phyloP scores from a whole-genome alignment of 805 yeast genomes.

The Schwanniomyces yamadae region DNA sequence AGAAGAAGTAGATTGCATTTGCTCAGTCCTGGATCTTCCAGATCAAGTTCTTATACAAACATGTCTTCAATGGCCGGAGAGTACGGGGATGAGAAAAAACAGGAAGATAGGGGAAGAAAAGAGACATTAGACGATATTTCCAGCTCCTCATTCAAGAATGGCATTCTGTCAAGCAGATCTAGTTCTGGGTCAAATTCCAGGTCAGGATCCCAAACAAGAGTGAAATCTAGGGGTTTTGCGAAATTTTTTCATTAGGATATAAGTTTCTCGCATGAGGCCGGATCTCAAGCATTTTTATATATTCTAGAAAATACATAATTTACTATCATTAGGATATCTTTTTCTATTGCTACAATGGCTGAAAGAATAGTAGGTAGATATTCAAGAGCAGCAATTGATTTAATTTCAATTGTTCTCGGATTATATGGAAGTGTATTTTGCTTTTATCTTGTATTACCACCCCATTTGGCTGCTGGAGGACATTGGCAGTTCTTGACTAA shows the following conservation, averaged over 20 bases:
- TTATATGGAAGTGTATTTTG: conserved; percentile 24
- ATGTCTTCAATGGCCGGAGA: conserved; percentile 7
- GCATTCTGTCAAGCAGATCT: conserved; percentile 12
- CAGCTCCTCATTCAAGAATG: neutral
- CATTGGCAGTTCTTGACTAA: conserved; percentile 73
- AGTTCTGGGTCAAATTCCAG: conserved; percentile 20
- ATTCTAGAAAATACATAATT: too few species aligned
- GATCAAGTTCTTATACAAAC: conserved; percentile 18
- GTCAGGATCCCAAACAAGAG: conserved; percentile 14
- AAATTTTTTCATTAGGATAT: conserved; percentile 6
- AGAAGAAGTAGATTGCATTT: conserved; percentile 12
- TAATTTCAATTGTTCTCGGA: conserved; percentile 27
- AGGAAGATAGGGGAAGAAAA: conserved; percentile 19
- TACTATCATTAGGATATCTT: too few species aligned
- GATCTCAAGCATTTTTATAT: too few species aligned
- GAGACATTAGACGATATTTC: conserved; percentile 1
- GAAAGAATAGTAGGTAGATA: conserved; percentile 31
- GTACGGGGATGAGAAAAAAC: neutral
- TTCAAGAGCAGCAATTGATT: conserved; percentile 21
- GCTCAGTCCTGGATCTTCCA: conserved; percentile 18
- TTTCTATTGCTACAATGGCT: too few species aligned
- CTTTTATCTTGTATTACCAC: conserved; percentile 42
- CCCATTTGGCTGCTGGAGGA: conserved; percentile 53
- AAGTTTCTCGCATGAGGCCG: too few species aligned
- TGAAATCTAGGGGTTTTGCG: conserved; percentile 13